A percentile compares a stretch with the other conserved stretches of the same genome.
These are phyloP conservation scores for Litsea cubeba DNA, from an alignment of 164 flowering plant genomes.

Conservation along the genomic window DNA sequence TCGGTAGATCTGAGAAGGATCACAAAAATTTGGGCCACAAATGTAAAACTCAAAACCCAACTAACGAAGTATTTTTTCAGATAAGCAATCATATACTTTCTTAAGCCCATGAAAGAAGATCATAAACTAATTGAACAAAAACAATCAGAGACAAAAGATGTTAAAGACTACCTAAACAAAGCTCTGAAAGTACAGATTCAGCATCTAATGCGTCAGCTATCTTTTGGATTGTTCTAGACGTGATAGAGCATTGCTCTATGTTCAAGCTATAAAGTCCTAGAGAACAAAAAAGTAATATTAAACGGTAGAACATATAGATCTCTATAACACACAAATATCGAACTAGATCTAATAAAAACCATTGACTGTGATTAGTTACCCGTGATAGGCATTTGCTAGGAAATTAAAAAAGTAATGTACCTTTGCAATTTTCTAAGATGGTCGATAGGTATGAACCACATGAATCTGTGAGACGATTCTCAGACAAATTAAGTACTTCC, in stretches of 20 bases:
- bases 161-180: constrained; percentile 55
- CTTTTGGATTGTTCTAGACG: constrained; percentile 88
- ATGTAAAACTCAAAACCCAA: too few relatives aligned
- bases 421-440: constrained; percentile 71
- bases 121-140: not conserved
- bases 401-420: constrained; percentile 24
- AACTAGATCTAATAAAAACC: not conserved
- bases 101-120: not conserved
- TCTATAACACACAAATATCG: not conserved
- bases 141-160: not conserved
- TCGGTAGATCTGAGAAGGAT: too few relatives aligned
- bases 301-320: constrained; percentile 5
- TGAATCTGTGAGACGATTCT: constrained; percentile 92
- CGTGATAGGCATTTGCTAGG: not conserved
- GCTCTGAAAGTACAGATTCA: constrained; percentile 61
- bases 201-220: constrained; percentile 69
- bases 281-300: constrained; percentile 11
- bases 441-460: constrained; percentile 83
- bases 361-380: not conserved
- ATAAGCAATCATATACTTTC: not conserved
- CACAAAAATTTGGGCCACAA: too few relatives aligned
- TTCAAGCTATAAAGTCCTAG: constrained; percentile 81
- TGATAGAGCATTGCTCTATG: constrained; percentile 76
- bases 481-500: constrained; percentile 90
- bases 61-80: not conserved